Conservation (phyloP, 345 rosid species). For the Ailanthus altissimus region DNA sequence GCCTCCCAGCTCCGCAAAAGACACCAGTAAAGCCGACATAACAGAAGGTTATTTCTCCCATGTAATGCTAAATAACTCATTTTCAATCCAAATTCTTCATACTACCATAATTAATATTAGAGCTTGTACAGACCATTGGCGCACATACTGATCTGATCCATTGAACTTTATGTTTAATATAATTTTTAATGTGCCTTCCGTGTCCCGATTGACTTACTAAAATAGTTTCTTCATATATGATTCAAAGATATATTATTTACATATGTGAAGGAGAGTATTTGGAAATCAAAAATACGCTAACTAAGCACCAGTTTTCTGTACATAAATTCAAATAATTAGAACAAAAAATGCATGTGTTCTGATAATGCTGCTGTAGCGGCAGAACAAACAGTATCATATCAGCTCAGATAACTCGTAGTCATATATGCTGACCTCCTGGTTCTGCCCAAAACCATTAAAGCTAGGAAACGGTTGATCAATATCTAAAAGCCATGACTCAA, state of each 20-base stretch:
- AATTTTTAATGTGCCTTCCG: neutral
- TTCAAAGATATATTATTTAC: neutral
- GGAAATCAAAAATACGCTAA: neutral
- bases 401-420: conserved; percentile 33
- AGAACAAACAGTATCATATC: conserved; percentile 11
- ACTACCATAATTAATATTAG: neutral
- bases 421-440: conserved; percentile 29
- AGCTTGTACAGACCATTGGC: neutral
- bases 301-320: neutral
- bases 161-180: neutral
- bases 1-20: conserved; percentile 44
- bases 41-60: conserved; percentile 4
- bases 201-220: neutral
- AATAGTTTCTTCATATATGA: neutral
- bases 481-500: conserved; percentile 45
- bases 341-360: neutral
- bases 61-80: conserved; percentile 28
- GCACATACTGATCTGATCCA: neutral
- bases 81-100: conserved; percentile 18
- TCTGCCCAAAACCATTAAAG: conserved; percentile 14
- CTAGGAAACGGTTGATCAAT: conserved; percentile 21
- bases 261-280: neutral
- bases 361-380: no score
- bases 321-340: neutral
- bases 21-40: conserved; percentile 22